phyloP scores from a whole-genome alignment of 1,284 basidiomycete species.

The Tylopilus sp. region DNA sequence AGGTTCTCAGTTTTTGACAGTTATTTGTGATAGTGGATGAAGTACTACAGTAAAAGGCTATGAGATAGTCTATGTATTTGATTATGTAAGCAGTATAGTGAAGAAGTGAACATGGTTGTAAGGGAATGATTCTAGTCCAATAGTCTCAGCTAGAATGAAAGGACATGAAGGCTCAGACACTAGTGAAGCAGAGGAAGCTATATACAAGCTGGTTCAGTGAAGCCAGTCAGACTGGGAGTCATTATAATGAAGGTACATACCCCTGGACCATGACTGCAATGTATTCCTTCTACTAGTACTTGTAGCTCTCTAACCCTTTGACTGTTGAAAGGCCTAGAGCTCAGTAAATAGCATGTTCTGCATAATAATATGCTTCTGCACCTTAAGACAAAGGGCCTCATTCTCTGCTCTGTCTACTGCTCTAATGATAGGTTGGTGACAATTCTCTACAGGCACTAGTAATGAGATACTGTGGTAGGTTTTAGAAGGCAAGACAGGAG shows the following conservation, averaged over 20 bases:
- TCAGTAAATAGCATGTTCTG: constrained; percentile 8
- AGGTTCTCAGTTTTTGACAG: no score
- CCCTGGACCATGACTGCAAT: not conserved
- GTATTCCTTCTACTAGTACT: not conserved
- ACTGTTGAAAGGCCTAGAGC: no score
- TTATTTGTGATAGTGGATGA: no score
- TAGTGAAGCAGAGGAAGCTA: not conserved
- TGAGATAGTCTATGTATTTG: no score
- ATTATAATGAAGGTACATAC: not conserved
- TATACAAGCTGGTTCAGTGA: not conserved
- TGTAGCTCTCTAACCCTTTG: not conserved
- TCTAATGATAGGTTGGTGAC: constrained; percentile 14
- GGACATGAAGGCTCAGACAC: no score
- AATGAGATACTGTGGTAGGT: constrained; percentile 23
- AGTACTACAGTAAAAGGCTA: no score
- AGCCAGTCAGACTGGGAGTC: no score
- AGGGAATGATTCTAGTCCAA: no score
- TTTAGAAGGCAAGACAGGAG: constrained; percentile 25
- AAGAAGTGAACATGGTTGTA: no score
- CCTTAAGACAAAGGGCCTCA: constrained; percentile 3
- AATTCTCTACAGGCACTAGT: constrained; percentile 15
- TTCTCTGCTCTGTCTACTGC: constrained; percentile 15
- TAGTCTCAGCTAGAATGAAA: no score
- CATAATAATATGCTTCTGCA: constrained; percentile 1
- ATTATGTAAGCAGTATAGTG: no score